Conservation (phyloP, 768 basidiomycete species). For the Trametes punicea region DNA sequence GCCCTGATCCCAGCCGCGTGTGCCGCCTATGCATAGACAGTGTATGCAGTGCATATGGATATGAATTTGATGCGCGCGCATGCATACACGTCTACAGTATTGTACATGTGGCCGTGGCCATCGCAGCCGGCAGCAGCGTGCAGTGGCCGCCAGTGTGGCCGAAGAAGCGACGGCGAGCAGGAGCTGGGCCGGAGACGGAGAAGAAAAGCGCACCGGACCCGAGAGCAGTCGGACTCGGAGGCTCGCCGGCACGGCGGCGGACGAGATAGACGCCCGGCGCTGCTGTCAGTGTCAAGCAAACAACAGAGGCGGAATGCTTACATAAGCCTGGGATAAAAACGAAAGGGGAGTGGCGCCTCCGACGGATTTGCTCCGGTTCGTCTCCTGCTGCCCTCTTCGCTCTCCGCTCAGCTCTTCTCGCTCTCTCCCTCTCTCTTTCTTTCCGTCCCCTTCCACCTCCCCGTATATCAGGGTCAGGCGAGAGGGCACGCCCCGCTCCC, state of each 20-base stretch:
- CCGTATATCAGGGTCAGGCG: slow-evolving; percentile 24
- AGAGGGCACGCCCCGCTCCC: slow-evolving; percentile 27
- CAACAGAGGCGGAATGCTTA: slow-evolving; percentile 6
- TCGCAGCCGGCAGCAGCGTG: too few species aligned
- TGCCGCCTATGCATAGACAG: neutral
- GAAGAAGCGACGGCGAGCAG: too few species aligned
- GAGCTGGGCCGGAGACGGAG: too few species aligned
- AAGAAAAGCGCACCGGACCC: too few species aligned
- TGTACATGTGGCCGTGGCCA: too few species aligned
- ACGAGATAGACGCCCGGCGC: neutral
- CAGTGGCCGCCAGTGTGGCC: too few species aligned
- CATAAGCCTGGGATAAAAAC: slow-evolving; percentile 22
- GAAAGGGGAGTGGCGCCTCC: slow-evolving; percentile 19
- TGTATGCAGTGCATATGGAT: too few species aligned
- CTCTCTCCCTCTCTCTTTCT: slow-evolving; percentile 15
- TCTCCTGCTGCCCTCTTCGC: slow-evolving; percentile 7
- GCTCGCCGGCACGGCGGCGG: too few species aligned
- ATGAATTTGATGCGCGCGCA: too few species aligned
- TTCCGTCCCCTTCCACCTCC: slow-evolving; percentile 12
- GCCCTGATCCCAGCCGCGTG: neutral
- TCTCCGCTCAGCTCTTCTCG: slow-evolving; percentile 12
- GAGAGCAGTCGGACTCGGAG: slow-evolving; percentile 7
- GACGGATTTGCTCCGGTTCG: slow-evolving; percentile 24
- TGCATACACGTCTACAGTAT: too few species aligned
- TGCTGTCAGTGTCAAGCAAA: neutral